Conservation (phyloP, 2,329 filamentous ascomycete genomes). For the Chaetomiaceae sp. region DNA sequence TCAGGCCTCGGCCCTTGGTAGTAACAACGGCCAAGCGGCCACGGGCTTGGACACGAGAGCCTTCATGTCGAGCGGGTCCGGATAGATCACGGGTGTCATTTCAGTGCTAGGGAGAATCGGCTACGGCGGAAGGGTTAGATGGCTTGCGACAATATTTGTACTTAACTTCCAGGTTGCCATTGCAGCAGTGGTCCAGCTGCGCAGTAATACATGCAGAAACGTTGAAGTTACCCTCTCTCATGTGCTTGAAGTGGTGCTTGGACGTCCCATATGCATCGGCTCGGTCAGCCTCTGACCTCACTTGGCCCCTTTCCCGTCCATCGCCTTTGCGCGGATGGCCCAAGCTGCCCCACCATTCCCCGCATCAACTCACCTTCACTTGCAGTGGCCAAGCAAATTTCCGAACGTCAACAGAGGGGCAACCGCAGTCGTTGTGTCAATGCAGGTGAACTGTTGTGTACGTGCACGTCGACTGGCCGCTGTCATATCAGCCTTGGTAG, state of each 20-base stretch:
- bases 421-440: slow-evolving; percentile 6
- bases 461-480: no score
- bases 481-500: no score
- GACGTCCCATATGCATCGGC: no score
- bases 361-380: not conserved
- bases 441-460: no score
- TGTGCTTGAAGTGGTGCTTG: no score
- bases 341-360: slow-evolving; percentile 9
- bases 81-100: slow-evolving; percentile 7
- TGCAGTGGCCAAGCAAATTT: not conserved
- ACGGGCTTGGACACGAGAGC: slow-evolving; percentile 1
- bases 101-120: slow-evolving; percentile 13
- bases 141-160: slow-evolving; percentile 10
- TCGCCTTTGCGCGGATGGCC: no score
- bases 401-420: slow-evolving; percentile 20
- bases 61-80: no score
- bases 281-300: no score
- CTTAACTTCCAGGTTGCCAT: not conserved
- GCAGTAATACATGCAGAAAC: slow-evolving; percentile 5
- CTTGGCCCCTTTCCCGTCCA: no score
- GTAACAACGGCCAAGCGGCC: not conserved
- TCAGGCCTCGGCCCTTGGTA: slow-evolving; percentile 1
- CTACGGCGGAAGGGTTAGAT: slow-evolving; percentile 13
- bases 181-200: not conserved
- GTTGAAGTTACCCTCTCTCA: no score